Evolutionary conservation across 2,329 filamentous ascomycete genomes (phyloP).

Genomic region (Diaporthe amygdali): DNA sequence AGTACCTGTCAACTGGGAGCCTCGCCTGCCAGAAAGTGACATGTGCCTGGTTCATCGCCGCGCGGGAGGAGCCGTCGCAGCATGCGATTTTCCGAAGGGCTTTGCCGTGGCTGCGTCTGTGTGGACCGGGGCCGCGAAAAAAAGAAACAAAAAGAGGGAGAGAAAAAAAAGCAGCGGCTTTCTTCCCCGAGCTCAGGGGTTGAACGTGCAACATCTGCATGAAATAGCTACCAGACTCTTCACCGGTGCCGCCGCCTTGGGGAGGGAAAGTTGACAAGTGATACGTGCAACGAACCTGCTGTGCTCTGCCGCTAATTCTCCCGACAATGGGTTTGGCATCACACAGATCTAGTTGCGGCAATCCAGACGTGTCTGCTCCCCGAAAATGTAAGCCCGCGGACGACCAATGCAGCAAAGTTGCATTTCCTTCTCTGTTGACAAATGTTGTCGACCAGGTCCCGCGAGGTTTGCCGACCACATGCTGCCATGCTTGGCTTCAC

Average conservation of each 20-base stretch:
- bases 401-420: background rate
- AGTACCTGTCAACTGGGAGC: background rate
- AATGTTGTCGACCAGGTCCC: background rate
- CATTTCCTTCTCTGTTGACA: background rate
- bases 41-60: constrained; percentile 10
- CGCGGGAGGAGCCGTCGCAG: constrained; percentile 26
- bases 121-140: constrained; percentile 16
- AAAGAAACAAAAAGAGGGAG: too few relatives aligned
- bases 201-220: constrained; percentile 21
- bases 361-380: constrained; percentile 14
- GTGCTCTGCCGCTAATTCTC: constrained; percentile 13
- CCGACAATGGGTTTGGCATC: background rate
- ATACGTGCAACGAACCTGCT: constrained; percentile 13
- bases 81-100: constrained; percentile 8
- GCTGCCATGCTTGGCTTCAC: background rate
- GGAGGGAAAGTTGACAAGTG: constrained; percentile 19
- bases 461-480: background rate
- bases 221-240: constrained; percentile 11
- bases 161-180: constrained; percentile 21
- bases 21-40: constrained; percentile 4
- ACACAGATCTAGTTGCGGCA: constrained; percentile 27
- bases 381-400: background rate
- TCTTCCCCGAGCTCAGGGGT: constrained; percentile 16
- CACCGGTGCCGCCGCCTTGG: constrained; percentile 21
- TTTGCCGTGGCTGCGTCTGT: background rate